Base-by-base conservation (phyloP, 768 basidiomycete genomes). In the Agaricus blazei region DNA sequence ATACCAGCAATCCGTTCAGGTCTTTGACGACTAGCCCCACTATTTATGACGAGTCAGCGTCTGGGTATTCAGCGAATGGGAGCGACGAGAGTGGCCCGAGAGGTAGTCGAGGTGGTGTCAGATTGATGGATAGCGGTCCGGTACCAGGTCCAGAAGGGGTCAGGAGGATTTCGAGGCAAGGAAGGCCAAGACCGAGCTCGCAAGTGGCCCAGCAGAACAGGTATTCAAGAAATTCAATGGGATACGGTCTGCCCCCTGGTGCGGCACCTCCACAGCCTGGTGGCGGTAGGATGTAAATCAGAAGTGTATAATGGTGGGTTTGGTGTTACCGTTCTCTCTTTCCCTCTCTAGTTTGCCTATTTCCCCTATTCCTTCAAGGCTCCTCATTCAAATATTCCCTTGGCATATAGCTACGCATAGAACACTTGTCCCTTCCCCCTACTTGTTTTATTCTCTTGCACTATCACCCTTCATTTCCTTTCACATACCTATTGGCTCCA, bases 101-200 rank as follows among this genome's bases (percentile, higher is more conserved):
- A 34, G 54, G 42, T 36, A n/a, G 34, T 34, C 66, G 70, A 4
- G 81, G 89, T 9, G 92, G 94, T 24, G 78, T 97, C 47, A 85
- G 85, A 44, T 70, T 98, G 54, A 81, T 81, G 52, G 95, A 98
- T 61, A 73, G 81, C 62, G 95, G 95, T 12, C 92, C 91, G 38
- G 88, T 94, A 2, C 85, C 89, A 40, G 80, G 81, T 36, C 80
- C 84, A 8, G 85, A 88, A 15, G 87, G 88, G 51, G 93, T 93
- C 27, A 80, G 92, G 40, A 72, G 93, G 55, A 88, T 95, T 27
- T 80, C 89, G 46, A 75, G 90, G 62, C 82, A 79, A 46, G 64
- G 74, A 8, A 71, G 71, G 38, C 76, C 85, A 60, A 74, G 88
- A 44, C 78, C 85, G 12, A 74, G 80, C 27, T 83, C 87, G 31